These are phyloP conservation scores for Globisporangium nagaii DNA, from an alignment of 352 stramenopile species.

Conservation along the genomic window DNA sequence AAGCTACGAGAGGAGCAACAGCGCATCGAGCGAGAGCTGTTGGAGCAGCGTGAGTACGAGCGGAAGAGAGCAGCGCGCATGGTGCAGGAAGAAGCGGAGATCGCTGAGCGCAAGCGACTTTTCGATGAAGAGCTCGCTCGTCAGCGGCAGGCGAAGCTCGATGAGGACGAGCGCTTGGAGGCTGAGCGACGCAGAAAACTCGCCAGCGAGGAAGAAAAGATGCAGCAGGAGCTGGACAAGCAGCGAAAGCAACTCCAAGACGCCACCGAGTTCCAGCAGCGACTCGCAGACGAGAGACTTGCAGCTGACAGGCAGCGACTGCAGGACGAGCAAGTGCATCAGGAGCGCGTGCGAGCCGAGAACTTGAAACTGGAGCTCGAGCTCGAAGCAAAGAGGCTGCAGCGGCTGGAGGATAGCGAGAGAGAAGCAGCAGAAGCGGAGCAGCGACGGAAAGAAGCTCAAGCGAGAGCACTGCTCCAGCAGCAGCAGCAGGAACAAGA, in stretches of 20 bases:
- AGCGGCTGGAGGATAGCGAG: constrained; percentile 16
- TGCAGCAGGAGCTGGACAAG: constrained; percentile 27
- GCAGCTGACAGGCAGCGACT: neutral
- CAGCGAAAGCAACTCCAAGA: constrained; percentile 31
- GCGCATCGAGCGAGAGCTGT: constrained; percentile 34
- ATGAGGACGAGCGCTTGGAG: constrained; percentile 32
- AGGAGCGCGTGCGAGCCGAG: constrained; percentile 17
- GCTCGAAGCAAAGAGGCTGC: constrained; percentile 8
- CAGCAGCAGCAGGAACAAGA: constrained; percentile 18
- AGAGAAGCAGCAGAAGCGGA: constrained; percentile 26
- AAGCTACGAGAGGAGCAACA: constrained; percentile 29
- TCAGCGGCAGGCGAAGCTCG: constrained; percentile 23
- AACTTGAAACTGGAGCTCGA: constrained; percentile 18
- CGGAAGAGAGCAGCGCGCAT: constrained; percentile 26
- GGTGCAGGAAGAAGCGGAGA: constrained; percentile 32
- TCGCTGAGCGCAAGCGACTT: constrained; percentile 23
- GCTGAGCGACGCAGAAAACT: constrained; percentile 16
- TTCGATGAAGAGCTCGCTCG: constrained; percentile 44
- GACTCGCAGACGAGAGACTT: constrained; percentile 11
- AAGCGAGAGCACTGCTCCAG: neutral
- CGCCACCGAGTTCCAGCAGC: constrained; percentile 21
- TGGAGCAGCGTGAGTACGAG: constrained; percentile 50
- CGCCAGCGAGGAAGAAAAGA: constrained; percentile 23
- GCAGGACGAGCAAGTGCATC: constrained; percentile 11
- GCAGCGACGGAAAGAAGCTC: constrained; percentile 12